Evolutionary conservation across 192 early-diverging fungal species (phyloP), one percentile per base, ranked within the genome.

Genomic region (Coemansia sp.): DNA sequence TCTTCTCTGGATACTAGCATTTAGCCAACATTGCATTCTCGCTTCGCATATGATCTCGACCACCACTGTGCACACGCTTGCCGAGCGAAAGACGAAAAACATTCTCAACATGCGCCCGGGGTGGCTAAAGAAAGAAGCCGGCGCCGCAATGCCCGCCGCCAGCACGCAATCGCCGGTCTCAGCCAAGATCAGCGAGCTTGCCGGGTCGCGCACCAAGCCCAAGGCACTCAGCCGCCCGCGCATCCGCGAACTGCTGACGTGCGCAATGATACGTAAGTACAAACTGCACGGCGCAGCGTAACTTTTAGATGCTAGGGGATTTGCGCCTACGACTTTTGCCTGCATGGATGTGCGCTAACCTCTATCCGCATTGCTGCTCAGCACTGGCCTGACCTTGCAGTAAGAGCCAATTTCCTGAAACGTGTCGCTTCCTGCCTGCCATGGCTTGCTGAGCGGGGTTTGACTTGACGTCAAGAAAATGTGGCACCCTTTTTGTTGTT

Each of bases 231-330:
- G 76, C 21, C 69, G 65, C 25, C 52, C 69, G 8, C 76, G 76
- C 33, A 52, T 65, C 33, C 69, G 76, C 54, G 76, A 79, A 50
- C 51, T 79, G 23, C 58, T 79, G 23, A 79, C 65, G 8, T 54
- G 67, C 21, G 69, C 76, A 24, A 60, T 79, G 62, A 79, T 72
- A 65, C 61, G 76, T 79, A 79, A 68, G 74, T 77, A 72, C 16
- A 44, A 19, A 16, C n/a, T 16, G 35, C 35, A 40, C n/a, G 35
- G 0, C 35, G n/a, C n/a, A 16, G 0, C 35, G n/a, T 40, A 14
- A 6, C 18, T 24, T 55, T 12, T 23, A 38, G 54, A 14, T 24
- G 24, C 19, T 0, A 21, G 23, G 35, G 5, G 54, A 32, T 19
- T 55, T 30, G 19, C 35, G 33, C 33, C 22, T 55, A 54, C 33